Evolutionary conservation across 768 basidiomycete species (phyloP), one percentile per base, ranked within the genome.

Genomic region (Rhodotorula babjevae): DNA sequence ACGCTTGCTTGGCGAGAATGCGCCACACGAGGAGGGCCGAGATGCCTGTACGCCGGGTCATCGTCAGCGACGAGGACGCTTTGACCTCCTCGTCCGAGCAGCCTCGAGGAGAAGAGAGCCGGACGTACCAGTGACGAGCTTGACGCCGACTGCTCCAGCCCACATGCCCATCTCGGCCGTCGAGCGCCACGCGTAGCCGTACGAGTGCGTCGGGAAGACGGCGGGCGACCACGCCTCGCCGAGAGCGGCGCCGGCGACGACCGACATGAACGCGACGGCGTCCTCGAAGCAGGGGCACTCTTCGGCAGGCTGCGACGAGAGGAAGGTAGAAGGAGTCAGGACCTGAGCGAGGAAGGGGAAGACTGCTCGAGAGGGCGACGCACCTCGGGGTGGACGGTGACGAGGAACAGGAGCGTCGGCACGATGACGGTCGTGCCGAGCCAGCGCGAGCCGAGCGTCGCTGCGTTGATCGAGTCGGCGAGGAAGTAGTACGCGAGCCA

Each of bases 281-380:
- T 98, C 95, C 79, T 96, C 95, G 81, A 96, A 99, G 81, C 95
- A 97, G 4, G 95, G 95, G 76, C 95, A 97, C 77, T 95, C 92
- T 68, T 98, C 94, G 16, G 95, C 90, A 0, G 95, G 95, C 76
- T 94, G 90, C 0, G 68, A 46, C 44, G 44, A 44, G 18, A n/a
- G 64, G 67, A n/a, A n/a, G n/a, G n/a, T n/a, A n/a, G n/a, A n/a
- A n/a, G n/a, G n/a, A n/a, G n/a, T n/a, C n/a, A n/a, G n/a, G n/a
- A n/a, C n/a, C n/a, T n/a, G n/a, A n/a, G n/a, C n/a, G n/a, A n/a
- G n/a, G n/a, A n/a, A n/a, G n/a, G n/a, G n/a, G n/a, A n/a, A n/a
- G n/a, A n/a, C n/a, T n/a, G n/a, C n/a, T n/a, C n/a, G 36, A 36
- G 36, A 36, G 52, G n/a, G 25, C 8, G 11, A 15, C 65, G 47